phyloP scores from a whole-genome alignment of 1,139 yeast genomes.

The Wickerhamomyces sp. region DNA sequence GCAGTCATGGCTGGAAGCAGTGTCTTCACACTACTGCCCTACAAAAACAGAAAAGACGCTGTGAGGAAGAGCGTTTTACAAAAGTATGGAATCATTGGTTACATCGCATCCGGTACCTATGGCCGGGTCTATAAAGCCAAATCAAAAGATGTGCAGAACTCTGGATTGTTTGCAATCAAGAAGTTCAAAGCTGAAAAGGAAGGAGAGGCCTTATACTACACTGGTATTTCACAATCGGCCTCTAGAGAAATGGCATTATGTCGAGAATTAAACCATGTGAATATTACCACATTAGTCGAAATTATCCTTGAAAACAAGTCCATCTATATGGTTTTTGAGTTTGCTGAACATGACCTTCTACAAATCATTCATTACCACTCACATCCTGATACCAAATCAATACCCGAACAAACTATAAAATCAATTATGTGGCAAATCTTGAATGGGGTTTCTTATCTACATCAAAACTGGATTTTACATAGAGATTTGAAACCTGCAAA shows the following conservation, averaged over 20 bases:
- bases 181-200: slow-evolving; percentile 93
- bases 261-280: slow-evolving; percentile 76
- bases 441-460: slow-evolving; percentile 86
- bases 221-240: slow-evolving; percentile 96
- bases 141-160: slow-evolving; percentile 33
- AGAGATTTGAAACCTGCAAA: slow-evolving; percentile 97
- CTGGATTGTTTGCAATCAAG: slow-evolving; percentile 65
- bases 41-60: slow-evolving; percentile 66
- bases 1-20: slow-evolving; percentile 62
- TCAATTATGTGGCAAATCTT: slow-evolving; percentile 88
- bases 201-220: slow-evolving; percentile 83
- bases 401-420: slow-evolving; percentile 73
- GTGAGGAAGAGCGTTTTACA: slow-evolving; percentile 68
- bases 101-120: slow-evolving; percentile 97
- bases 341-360: slow-evolving; percentile 89
- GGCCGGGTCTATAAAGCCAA: slow-evolving; percentile 95
- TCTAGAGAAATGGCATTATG: slow-evolving; percentile 95
- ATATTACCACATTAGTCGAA: slow-evolving; percentile 75
- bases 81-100: slow-evolving; percentile 84
- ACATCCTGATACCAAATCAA: slow-evolving; percentile 77
- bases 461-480: slow-evolving; percentile 94
- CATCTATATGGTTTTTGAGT: slow-evolving; percentile 92
- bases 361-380: slow-evolving; percentile 93
- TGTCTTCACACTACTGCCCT: slow-evolving; percentile 69
- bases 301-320: slow-evolving; percentile 86